These are phyloP conservation scores for cucumber (Cucumis sativus) DNA, from an alignment of 306 rosid genomes.

Conservation along the genomic window Cucumber_9930_V3 NC_026658.2:24922501-24923000, in stretches of 20 bases:
- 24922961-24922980: constrained; percentile 16
- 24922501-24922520: background rate
- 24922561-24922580: background rate
- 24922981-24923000: constrained; percentile 25
- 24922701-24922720: background rate
- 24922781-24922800: constrained; percentile 10
- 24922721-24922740: constrained; percentile 27
- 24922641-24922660: background rate
- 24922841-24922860: constrained; percentile 19
- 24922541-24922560: background rate
- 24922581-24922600: background rate
- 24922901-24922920: background rate
- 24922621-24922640: background rate
- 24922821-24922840: constrained; percentile 23
- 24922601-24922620: background rate
- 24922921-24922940: background rate
- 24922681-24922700: background rate
- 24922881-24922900: background rate
- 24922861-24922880: constrained; percentile 19
- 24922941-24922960: constrained; percentile 18
- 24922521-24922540: background rate
- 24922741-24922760: constrained; percentile 31
- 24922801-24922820: constrained; percentile 12
- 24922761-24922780: constrained; percentile 33
- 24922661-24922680: background rate